phyloP scores from a whole-genome alignment of 2,329 filamentous ascomycete species.

The Ophiobolus disseminans region DNA sequence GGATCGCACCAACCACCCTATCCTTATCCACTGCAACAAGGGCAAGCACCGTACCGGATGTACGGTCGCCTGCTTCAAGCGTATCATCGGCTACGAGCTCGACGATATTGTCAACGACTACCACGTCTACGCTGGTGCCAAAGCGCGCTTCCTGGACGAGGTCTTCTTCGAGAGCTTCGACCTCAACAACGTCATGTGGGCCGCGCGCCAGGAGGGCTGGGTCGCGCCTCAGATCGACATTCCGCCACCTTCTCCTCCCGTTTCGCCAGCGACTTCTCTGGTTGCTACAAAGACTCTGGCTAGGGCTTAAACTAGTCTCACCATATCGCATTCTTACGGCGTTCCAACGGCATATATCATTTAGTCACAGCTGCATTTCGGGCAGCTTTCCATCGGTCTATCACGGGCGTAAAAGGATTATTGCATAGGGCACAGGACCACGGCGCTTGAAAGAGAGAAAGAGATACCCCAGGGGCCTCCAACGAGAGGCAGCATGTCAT shows the following conservation, averaged over 20 bases:
- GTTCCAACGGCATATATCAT: conserved; percentile 1
- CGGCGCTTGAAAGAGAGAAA: conserved; percentile 1
- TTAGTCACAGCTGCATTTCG: neutral
- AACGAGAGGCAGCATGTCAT: too few relatives aligned
- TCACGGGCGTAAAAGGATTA: too few relatives aligned
- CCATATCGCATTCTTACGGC: conserved; percentile 1
- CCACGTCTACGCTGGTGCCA: conserved; percentile 63
- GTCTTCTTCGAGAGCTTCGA: conserved; percentile 56
- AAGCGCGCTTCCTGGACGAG: conserved; percentile 57
- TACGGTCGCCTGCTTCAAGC: conserved; percentile 80
- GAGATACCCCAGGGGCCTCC: too few relatives aligned
- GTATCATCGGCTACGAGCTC: conserved; percentile 69
- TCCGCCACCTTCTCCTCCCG: conserved; percentile 27
- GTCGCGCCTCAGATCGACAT: conserved; percentile 20
- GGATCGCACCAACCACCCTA: conserved; percentile 75
- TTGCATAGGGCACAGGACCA: conserved; percentile 6
- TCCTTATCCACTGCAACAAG: conserved; percentile 92
- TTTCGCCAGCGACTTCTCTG: conserved; percentile 20
- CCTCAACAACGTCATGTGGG: conserved; percentile 50
- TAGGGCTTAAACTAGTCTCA: conserved; percentile 1
- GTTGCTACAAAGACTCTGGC: conserved; percentile 18
- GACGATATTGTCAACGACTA: conserved; percentile 75
- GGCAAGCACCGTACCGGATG: conserved; percentile 93
- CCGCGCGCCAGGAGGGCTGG: conserved; percentile 45
- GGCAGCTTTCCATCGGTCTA: too few relatives aligned